A percentile compares a stretch with the other conserved stretches of the same genome.
Conservation (phyloP, 108 stramenopile genomes). For the Phaeodactylum tricornutum region DNA sequence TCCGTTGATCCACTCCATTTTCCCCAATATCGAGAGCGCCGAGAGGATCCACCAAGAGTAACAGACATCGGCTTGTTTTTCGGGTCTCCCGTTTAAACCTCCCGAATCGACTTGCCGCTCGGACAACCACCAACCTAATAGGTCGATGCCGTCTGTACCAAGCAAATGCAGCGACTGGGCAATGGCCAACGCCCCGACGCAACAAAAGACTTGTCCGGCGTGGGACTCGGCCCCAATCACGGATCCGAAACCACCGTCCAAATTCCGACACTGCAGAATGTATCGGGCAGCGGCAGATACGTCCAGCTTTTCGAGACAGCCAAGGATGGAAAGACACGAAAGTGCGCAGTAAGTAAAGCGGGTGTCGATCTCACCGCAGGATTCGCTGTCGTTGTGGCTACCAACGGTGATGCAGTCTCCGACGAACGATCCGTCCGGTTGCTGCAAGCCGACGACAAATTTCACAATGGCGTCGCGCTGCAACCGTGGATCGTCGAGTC, state of each 20-base stretch:
- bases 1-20: slow-evolving; percentile 85
- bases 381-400: too few species aligned
- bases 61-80: slow-evolving; percentile 99
- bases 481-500: slow-evolving; percentile 39
- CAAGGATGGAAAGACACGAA: slow-evolving; percentile 70
- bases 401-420: slow-evolving; percentile 97
- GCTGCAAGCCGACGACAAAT: slow-evolving; percentile 86
- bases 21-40: slow-evolving; percentile 83
- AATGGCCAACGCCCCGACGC: slow-evolving; percentile 93
- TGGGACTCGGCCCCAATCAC: slow-evolving; percentile 94
- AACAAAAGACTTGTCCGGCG: slow-evolving; percentile 96
- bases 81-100: slow-evolving; percentile 92
- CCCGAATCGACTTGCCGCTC: slow-evolving; percentile 99
- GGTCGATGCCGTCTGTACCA: slow-evolving; percentile 29
- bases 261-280: slow-evolving; percentile 80
- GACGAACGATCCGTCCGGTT: slow-evolving; percentile 92
- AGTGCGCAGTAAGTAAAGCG: slow-evolving; percentile 97
- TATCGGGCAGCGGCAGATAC: slow-evolving; percentile 61
- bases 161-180: slow-evolving; percentile 63
- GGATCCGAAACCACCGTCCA: slow-evolving; percentile 97
- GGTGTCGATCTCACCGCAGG: slow-evolving; percentile 97
- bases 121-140: slow-evolving; percentile 98
- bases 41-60: slow-evolving; percentile 99
- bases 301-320: slow-evolving; percentile 48
- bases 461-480: slow-evolving; percentile 31